phyloP scores from a whole-genome alignment of 768 basidiomycete species.

The Tricholoma flavovirens region DNA sequence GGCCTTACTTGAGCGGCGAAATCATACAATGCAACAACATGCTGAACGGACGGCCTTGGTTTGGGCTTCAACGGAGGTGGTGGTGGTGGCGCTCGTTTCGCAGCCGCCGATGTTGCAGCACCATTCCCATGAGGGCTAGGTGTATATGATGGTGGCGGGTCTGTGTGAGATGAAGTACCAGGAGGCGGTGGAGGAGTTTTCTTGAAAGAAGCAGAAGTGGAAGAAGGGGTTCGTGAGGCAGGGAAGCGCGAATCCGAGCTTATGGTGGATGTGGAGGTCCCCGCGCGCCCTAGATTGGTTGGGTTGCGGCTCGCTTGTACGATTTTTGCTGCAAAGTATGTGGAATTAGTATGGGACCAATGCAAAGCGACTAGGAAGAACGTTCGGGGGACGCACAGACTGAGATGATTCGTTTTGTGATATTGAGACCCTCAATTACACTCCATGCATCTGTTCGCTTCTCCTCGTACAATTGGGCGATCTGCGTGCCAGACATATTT shows the following conservation, averaged over 20 bases:
- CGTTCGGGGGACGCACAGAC: constrained; percentile 54
- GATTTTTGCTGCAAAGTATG: constrained; percentile 47
- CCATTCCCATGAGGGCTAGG: constrained; percentile 18
- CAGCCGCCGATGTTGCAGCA: constrained; percentile 33
- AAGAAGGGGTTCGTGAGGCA: constrained; percentile 24
- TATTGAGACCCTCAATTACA: constrained; percentile 69
- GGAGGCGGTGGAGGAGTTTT: constrained; percentile 46
- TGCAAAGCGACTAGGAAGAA: background rate
- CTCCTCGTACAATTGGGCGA: constrained; percentile 70
- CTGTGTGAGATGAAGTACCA: constrained; percentile 23
- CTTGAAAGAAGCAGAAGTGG: constrained; percentile 34
- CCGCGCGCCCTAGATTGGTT: constrained; percentile 27
- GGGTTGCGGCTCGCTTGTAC: constrained; percentile 48
- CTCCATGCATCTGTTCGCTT: constrained; percentile 81
- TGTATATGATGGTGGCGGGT: constrained; percentile 45
- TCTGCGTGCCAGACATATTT: constrained; percentile 60
- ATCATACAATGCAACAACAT: constrained; percentile 92
- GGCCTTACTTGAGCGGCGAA: constrained; percentile 76
- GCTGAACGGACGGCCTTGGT: constrained; percentile 65
- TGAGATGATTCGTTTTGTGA: constrained; percentile 80
- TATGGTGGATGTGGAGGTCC: constrained; percentile 32
- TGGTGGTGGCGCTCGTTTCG: constrained; percentile 82
- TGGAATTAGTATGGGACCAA: background rate
- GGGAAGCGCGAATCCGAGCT: constrained; percentile 36
- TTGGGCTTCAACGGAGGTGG: constrained; percentile 91